Percentiles rank a stretch among this genome's conserved stretches.
Evolutionary conservation across 2,329 filamentous ascomycete species (phyloP).

Genomic region (Neoarthrinium moseri): DNA sequence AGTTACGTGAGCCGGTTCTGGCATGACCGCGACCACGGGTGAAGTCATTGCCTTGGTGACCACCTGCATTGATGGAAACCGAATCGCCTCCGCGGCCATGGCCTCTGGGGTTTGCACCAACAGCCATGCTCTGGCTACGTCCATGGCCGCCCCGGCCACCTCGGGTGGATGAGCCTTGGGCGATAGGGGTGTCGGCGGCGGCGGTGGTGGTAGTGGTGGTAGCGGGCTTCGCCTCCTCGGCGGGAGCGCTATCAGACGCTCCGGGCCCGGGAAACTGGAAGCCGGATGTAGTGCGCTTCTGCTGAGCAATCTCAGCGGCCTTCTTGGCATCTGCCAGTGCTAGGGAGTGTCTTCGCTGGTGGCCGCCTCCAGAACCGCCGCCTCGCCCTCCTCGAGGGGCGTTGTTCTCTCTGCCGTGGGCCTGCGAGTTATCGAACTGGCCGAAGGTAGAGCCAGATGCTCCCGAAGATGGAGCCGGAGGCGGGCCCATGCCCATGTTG

Average conservation of each 20-base stretch:
- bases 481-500: slow-evolving; percentile 84
- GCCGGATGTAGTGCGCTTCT: slow-evolving; percentile 88
- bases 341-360: slow-evolving; percentile 91
- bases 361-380: slow-evolving; percentile 70
- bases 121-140: slow-evolving; percentile 90
- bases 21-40: slow-evolving; percentile 74
- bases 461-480: slow-evolving; percentile 89
- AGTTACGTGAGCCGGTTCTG: slow-evolving; percentile 85
- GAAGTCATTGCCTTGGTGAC: slow-evolving; percentile 52
- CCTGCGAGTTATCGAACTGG: slow-evolving; percentile 68
- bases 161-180: slow-evolving; percentile 43
- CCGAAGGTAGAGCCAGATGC: slow-evolving; percentile 77
- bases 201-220: slow-evolving; percentile 35
- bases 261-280: slow-evolving; percentile 91
- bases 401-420: slow-evolving; percentile 68
- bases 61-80: slow-evolving; percentile 52
- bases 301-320: slow-evolving; percentile 92
- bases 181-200: slow-evolving; percentile 36
- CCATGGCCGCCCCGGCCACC: slow-evolving; percentile 62
- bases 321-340: slow-evolving; percentile 96
- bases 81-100: slow-evolving; percentile 64
- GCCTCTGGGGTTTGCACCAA: slow-evolving; percentile 68
- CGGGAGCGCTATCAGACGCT: slow-evolving; percentile 57
- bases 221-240: slow-evolving; percentile 57
- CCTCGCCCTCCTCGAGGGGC: slow-evolving; percentile 72